A percentile compares a stretch with the other conserved stretches of the same genome.
These are phyloP conservation scores for Epithele typhae DNA, from an alignment of 768 basidiomycete genomes.

Conservation along the genomic window DNA sequence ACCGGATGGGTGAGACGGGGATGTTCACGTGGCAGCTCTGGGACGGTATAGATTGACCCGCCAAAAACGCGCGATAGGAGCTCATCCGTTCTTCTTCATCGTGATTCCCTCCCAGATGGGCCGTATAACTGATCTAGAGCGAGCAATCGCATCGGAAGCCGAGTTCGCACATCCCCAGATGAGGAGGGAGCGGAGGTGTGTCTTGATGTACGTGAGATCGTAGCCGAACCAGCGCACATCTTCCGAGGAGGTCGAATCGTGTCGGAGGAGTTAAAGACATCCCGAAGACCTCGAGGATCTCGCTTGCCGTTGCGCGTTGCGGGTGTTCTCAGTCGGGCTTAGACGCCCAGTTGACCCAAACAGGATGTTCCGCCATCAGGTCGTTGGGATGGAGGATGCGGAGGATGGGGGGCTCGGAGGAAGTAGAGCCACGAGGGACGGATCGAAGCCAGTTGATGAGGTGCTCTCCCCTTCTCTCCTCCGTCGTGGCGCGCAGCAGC, in stretches of 20 bases:
- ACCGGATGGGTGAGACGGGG: background rate
- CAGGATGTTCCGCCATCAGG: constrained; percentile 1
- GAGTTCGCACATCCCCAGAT: constrained; percentile 3
- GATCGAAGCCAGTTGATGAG: background rate
- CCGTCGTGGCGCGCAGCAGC: background rate
- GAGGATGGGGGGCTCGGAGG: background rate
- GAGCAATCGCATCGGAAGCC: background rate
- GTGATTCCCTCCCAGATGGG: background rate
- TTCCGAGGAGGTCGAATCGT: background rate
- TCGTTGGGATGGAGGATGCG: background rate
- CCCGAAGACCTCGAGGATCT: background rate
- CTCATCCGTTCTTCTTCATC: background rate
- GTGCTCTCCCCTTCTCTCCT: background rate
- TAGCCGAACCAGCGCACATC: background rate
- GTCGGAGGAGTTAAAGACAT: background rate
- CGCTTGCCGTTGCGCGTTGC: background rate
- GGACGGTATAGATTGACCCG: background rate
- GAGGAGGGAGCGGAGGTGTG: background rate
- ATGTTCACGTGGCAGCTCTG: background rate
- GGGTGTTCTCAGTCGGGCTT: background rate
- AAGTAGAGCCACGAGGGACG: background rate
- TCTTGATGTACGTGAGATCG: background rate
- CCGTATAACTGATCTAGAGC: background rate
- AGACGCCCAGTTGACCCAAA: background rate
- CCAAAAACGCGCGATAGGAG: background rate